Evolutionary conservation across 495 filamentous ascomycete genomes (phyloP).

Genomic region (Zalerion maritima): DNA sequence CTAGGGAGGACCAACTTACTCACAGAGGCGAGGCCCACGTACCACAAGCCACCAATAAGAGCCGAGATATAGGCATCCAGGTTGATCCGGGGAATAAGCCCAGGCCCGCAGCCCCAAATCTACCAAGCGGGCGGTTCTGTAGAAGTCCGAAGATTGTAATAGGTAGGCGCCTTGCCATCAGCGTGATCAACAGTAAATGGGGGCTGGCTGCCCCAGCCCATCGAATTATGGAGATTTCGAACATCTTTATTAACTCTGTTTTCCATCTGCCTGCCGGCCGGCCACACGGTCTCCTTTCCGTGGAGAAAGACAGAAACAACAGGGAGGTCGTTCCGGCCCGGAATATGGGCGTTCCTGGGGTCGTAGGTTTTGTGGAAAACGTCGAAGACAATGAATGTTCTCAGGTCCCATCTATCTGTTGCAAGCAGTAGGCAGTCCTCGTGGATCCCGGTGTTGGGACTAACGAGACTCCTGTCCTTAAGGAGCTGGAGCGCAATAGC

Average conservation of each 20-base stretch:
- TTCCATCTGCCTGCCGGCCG: no score
- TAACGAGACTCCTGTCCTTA: no score
- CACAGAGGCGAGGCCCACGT: no score
- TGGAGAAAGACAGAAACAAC: not conserved
- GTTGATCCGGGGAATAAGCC: no score
- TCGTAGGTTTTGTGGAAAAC: not conserved
- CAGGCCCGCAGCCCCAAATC: no score
- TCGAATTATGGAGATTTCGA: not conserved
- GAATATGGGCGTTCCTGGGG: not conserved
- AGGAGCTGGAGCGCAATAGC: no score
- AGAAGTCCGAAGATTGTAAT: constrained; percentile 1
- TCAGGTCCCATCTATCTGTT: constrained; percentile 1
- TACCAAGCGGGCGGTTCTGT: no score
- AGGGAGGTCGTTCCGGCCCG: not conserved
- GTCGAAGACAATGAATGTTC: constrained; percentile 1
- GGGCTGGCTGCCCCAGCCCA: not conserved
- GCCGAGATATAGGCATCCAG: no score
- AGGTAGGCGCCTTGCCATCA: not conserved
- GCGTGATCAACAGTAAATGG: constrained; percentile 1
- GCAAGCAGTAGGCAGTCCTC: no score
- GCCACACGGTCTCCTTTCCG: not conserved
- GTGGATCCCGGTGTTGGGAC: no score
- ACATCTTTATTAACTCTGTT: constrained; percentile 1
- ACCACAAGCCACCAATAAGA: no score
- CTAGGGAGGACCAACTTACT: no score